A percentile compares a stretch with the other conserved stretches of the same genome.
phyloP scores from a whole-genome alignment of 768 basidiomycete genomes.

The Tylopilus plumbeoviolaceoides region DNA sequence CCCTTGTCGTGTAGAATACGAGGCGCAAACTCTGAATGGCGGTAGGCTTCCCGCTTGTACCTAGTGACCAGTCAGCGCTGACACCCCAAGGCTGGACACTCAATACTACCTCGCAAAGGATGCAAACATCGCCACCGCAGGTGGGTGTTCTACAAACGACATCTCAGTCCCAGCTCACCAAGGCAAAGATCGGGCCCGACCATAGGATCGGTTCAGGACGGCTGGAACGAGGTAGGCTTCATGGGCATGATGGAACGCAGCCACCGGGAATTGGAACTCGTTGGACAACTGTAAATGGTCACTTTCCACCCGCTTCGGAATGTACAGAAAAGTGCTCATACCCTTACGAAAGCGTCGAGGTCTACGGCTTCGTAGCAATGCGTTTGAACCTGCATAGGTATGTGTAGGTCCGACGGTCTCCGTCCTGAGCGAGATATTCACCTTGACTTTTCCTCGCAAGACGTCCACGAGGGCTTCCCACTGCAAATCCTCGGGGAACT shows the following conservation, averaged over 20 bases:
- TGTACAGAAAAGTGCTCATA: conserved; percentile 27
- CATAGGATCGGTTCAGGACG: conserved; percentile 67
- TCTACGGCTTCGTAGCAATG: conserved; percentile 66
- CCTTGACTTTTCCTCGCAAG: conserved; percentile 71
- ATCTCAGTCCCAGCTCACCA: neutral
- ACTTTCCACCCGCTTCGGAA: neutral
- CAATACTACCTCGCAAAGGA: conserved; percentile 39
- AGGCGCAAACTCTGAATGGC: conserved; percentile 55
- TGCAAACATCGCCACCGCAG: conserved; percentile 72
- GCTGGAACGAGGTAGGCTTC: conserved; percentile 81
- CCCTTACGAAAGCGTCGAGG: conserved; percentile 62
- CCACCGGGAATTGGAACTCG: conserved; percentile 75
- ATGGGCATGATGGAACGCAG: conserved; percentile 72
- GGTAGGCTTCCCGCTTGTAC: conserved; percentile 56
- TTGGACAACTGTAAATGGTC: conserved; percentile 52
- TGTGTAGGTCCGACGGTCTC: neutral
- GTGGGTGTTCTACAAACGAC: conserved; percentile 39
- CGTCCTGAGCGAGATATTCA: conserved; percentile 17
- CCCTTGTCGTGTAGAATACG: conserved; percentile 49
- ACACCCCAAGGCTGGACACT: neutral
- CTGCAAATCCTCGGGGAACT: conserved; percentile 65
- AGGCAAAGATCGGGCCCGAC: conserved; percentile 19
- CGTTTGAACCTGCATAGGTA: conserved; percentile 36
- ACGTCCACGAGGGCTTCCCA: conserved; percentile 72
- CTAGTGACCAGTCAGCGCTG: conserved; percentile 17